Conservation (phyloP, 1,284 basidiomycete genomes). For the Caloboletus inedulis region DNA sequence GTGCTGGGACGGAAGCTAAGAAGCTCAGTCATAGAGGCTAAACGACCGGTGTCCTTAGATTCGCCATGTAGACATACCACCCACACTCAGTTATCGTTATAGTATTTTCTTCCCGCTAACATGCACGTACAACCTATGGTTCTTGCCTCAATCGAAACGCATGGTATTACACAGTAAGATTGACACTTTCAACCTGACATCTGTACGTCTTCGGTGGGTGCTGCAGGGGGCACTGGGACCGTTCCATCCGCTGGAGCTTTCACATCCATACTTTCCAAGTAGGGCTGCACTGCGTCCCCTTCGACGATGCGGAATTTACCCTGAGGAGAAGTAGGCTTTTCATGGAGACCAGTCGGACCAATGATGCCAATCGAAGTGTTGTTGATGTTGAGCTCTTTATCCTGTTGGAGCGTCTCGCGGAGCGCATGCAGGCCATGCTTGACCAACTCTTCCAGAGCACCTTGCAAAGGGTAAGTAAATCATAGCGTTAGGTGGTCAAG, state of each 20-base stretch:
- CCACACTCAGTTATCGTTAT: constrained; percentile 28
- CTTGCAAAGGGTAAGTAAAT: constrained; percentile 40
- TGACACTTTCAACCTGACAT: constrained; percentile 59
- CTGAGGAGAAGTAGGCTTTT: constrained; percentile 47
- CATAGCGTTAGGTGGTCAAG: not conserved
- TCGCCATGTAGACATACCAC: constrained; percentile 15
- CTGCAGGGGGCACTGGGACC: constrained; percentile 34
- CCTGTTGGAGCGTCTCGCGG: constrained; percentile 94
- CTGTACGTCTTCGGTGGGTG: constrained; percentile 65
- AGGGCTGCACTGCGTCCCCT: constrained; percentile 67
- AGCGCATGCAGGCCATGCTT: constrained; percentile 90
- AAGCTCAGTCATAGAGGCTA: constrained; percentile 8
- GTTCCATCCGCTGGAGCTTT: constrained; percentile 49
- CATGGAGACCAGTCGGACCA: constrained; percentile 62
- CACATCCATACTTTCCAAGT: constrained; percentile 68
- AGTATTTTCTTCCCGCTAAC: not conserved
- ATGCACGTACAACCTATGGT: not conserved
- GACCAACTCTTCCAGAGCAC: constrained; percentile 80
- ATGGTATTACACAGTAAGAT: constrained; percentile 18
- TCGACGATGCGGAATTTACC: constrained; percentile 79
- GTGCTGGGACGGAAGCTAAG: constrained; percentile 28
- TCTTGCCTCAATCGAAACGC: constrained; percentile 5
- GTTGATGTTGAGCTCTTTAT: constrained; percentile 87
- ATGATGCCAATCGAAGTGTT: constrained; percentile 95
- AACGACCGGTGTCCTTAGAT: constrained; percentile 5